Evolutionary conservation across 768 basidiomycete genomes (phyloP).

Genomic region (Leccinellum rugosiceps): DNA sequence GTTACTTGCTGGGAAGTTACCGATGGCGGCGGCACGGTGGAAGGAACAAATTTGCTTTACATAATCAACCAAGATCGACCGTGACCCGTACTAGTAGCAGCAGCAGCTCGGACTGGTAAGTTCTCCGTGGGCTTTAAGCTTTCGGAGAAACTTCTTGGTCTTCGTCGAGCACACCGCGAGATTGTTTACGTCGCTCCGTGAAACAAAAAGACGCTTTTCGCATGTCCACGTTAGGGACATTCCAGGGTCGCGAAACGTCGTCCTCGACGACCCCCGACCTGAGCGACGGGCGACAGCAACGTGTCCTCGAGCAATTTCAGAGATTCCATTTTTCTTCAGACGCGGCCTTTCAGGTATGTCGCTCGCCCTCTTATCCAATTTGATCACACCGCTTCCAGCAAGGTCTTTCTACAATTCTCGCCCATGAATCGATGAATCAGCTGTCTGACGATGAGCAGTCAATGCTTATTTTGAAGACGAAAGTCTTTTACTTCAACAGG

Average conservation of each 20-base stretch:
- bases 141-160: not conserved
- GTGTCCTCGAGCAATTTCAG: slow-evolving; percentile 33
- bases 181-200: slow-evolving; percentile 14
- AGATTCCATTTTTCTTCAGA: slow-evolving; percentile 55
- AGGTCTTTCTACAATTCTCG: slow-evolving; percentile 59
- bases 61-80: slow-evolving; percentile 17
- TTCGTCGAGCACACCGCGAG: slow-evolving; percentile 3
- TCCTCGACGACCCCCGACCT: slow-evolving; percentile 11
- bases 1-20: not conserved
- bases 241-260: slow-evolving; percentile 14
- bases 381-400: slow-evolving; percentile 41
- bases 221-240: slow-evolving; percentile 13
- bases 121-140: not conserved
- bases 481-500: slow-evolving; percentile 75
- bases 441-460: slow-evolving; percentile 39
- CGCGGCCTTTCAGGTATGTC: slow-evolving; percentile 55
- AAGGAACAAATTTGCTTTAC: slow-evolving; percentile 5
- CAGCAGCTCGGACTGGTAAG: not conserved
- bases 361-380: not conserved
- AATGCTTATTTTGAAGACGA: slow-evolving; percentile 49
- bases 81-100: no score
- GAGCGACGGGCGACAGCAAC: slow-evolving; percentile 14
- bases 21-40: not conserved
- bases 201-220: not conserved
- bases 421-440: slow-evolving; percentile 37